A percentile compares a stretch with the other conserved stretches of the same genome.
Conservation (phyloP, 73 alveolate genomes). For the Paramecium biaurelia region DNA sequence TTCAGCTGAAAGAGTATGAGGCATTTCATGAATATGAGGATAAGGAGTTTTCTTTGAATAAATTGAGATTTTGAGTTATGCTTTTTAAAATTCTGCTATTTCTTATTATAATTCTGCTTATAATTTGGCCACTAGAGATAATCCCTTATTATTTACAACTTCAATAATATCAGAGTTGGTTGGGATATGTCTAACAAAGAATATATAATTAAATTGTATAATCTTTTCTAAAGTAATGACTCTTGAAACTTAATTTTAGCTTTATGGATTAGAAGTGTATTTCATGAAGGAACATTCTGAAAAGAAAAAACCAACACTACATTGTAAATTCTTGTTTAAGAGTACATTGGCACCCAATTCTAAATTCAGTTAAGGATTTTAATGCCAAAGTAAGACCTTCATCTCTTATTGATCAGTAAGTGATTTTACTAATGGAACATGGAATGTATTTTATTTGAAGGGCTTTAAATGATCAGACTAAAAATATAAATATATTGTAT, state of each 20-base stretch:
- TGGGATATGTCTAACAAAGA: slow-evolving; percentile 27
- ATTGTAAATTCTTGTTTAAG: background rate
- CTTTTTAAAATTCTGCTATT: background rate
- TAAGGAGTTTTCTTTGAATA: background rate
- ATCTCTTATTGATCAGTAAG: background rate
- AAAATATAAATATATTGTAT: background rate
- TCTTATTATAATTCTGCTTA: background rate
- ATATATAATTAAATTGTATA: background rate
- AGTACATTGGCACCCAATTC: slow-evolving; percentile 32
- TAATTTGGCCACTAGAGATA: background rate
- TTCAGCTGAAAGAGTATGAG: background rate
- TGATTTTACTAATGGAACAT: background rate
- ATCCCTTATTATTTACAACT: background rate
- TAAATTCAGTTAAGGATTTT: background rate
- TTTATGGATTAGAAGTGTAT: background rate
- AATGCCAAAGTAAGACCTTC: slow-evolving; percentile 7
- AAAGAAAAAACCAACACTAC: slow-evolving; percentile 12
- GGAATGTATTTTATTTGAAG: background rate
- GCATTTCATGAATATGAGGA: slow-evolving; percentile 13
- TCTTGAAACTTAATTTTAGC: background rate
- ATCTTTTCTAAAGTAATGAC: background rate
- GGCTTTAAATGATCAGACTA: slow-evolving; percentile 3
- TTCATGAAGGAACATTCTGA: background rate
- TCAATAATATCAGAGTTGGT: background rate
- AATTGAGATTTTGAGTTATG: background rate